Evolutionary conservation across 2,329 filamentous ascomycete species (phyloP), one percentile per base, ranked within the genome.

Genomic region (Tolypocladium cylindrosporum): DNA sequence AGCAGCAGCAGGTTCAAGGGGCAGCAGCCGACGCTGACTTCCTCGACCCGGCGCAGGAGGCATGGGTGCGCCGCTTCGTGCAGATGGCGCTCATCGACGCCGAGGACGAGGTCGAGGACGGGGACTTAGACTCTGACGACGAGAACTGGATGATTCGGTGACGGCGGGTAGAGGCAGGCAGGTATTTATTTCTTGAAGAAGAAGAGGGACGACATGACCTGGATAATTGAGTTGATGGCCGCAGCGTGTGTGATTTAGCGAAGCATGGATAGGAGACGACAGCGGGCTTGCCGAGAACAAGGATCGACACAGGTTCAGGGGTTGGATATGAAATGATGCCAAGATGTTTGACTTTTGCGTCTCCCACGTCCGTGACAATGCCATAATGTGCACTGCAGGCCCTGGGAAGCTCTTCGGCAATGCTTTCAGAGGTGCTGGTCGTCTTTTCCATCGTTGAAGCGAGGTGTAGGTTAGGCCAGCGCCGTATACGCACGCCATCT

Each of bases 31-130:
- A 37, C n/a, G 54, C 24, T 10, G 71, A 63, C 42, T 73, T 68
- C 55, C 69, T 82, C 55, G 72, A 81, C 62, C 71, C 74, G n/a
- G 69, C 67, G 24, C 75, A 82, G 58, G 74, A 74, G 61, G 79
- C 77, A 40, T 83, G 80, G 80, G 71, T 83, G 51, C 74, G 79
- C 54, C 74, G 75, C 57, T 83, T 83, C 65, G 79, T 83, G 54
- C 75, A 76, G 67, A 74, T 81, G 63, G 80, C 80, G 4, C 71
- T 83, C 56, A 71, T 77, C 40, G 80, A 83, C 62, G 71, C 77
- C 61, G 80, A 83, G 67, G 75, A 82, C 64, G 72, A 77, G 55
- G 69, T 74, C 57, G 77, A 78, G 54, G 63, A 57, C 1, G 76
- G 73, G 45, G 77, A 75, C 57, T 72, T 67, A 43, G 71, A 70